Evolutionary conservation across 768 basidiomycete genomes (phyloP), one percentile per base, ranked within the genome.

Genomic region (Mycena amicta): DNA sequence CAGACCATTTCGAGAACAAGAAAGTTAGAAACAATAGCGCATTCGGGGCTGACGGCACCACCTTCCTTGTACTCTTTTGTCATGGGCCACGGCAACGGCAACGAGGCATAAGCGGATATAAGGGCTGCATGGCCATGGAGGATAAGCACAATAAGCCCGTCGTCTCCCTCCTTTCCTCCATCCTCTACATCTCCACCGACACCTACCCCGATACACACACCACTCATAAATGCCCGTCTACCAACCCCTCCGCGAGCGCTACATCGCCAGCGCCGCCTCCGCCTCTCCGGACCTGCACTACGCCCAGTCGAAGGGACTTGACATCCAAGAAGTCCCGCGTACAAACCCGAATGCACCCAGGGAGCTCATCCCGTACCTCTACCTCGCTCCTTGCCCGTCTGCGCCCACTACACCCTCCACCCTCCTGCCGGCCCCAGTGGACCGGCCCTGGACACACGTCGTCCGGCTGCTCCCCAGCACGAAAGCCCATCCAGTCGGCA

Each of bases 341-440:
- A 12, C 41, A 5, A 20, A 43, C 20, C 41, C 41, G 12, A 6
- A 12, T 22, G 41, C 41, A 13, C 12, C 41, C 20, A 12, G 41
- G 6, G 41, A 43, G 41, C 41, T 43, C 41, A 43, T 43, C 50
- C 70, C 68, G 53, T 75, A 64, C 51, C 61, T 59, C 18, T 62
- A 71, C 16, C 67, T 69, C 39, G 51, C 65, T 8, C n/a, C n/a
- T n/a, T n/a, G n/a, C n/a, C 26, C 56, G 25, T 26, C 8, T 13
- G 18, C 11, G 13, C 40, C 55, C n/a, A 57, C 60, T 16, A 50
- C 65, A 23, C 29, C 56, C 20, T 69, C 60, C 2, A 65, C 65
- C 46, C 59, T 70, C 45, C 70, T 68, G 16, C 74, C 74, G 41
- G 77, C 78, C 60, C 77, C 67, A 6, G 13, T 6, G 6, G 20